phyloP scores from a whole-genome alignment of 768 basidiomycete species.

The Hypsizygus marmoreus region DNA sequence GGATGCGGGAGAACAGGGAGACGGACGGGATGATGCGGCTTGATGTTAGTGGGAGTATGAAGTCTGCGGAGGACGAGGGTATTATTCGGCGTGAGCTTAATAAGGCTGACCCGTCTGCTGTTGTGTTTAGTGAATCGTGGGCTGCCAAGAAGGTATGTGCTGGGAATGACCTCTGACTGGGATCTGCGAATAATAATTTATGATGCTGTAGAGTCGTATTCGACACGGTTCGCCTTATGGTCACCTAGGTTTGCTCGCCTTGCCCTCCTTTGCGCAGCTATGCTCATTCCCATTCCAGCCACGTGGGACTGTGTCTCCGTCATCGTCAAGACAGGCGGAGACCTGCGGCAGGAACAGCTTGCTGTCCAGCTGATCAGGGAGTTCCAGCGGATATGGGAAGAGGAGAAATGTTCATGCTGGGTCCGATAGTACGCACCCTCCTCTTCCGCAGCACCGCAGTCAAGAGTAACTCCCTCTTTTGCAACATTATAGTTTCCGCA shows the following conservation, averaged over 20 bases:
- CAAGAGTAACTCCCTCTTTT: not conserved
- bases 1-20: constrained; percentile 77
- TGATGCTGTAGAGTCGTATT: constrained; percentile 69
- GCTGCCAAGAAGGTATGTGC: constrained; percentile 78
- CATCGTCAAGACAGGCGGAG: constrained; percentile 97
- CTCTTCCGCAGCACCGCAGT: not conserved
- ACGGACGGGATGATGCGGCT: constrained; percentile 68
- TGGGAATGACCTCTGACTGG: not conserved
- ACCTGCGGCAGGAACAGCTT: constrained; percentile 95
- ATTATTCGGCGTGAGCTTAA: constrained; percentile 93
- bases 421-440: constrained; percentile 72
- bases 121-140: constrained; percentile 97
- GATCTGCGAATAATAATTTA: constrained; percentile 1
- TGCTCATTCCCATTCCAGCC: constrained; percentile 36
- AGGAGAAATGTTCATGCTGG: constrained; percentile 92
- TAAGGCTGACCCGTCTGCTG: constrained; percentile 93
- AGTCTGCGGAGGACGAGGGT: constrained; percentile 86
- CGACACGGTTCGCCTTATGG: constrained; percentile 94
- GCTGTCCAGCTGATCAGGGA: constrained; percentile 94
- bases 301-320: constrained; percentile 93
- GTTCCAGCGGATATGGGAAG: constrained; percentile 93
- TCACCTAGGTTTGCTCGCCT: constrained; percentile 68
- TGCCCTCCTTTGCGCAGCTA: constrained; percentile 7
- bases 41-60: constrained; percentile 51
- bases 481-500: constrained; percentile 82